phyloP scores from a whole-genome alignment of 441 rosid species.

The Erodium moschatum region DNA sequence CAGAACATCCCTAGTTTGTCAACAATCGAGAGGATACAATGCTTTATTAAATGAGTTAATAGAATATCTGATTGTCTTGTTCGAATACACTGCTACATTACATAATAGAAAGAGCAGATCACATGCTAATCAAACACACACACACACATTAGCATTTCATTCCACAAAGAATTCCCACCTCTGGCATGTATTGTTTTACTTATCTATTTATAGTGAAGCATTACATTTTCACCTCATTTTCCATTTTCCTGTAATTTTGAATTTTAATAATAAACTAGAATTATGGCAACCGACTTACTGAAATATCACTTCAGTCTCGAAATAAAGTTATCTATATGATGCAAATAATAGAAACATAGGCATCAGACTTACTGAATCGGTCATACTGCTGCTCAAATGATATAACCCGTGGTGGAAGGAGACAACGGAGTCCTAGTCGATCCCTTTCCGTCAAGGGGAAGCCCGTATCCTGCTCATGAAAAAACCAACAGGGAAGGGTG shows the following conservation, averaged over 20 bases:
- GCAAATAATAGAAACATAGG: not conserved
- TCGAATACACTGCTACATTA: no score
- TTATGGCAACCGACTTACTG: not conserved
- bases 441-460: conserved; percentile 93
- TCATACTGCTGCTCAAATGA: conserved; percentile 84
- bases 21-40: not conserved
- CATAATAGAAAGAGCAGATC: no score
- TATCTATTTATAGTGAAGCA: no score
- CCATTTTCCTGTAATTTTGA: no score
- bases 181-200: no score
- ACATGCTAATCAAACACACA: no score
- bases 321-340: not conserved
- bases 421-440: conserved; percentile 83
- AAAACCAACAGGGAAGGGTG: not conserved
- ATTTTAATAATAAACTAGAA: not conserved
- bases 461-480: conserved; percentile 70
- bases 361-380: conserved; percentile 71
- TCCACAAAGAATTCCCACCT: no score
- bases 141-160: no score
- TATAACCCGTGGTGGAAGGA: conserved; percentile 92
- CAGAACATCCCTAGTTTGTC: not conserved
- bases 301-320: not conserved
- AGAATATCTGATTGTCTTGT: not conserved
- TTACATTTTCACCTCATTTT: no score
- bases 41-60: not conserved